These are phyloP conservation scores for Zygotorulaspora mrakii DNA, from an alignment of 1,139 yeast species.

Conservation along the genomic window DNA sequence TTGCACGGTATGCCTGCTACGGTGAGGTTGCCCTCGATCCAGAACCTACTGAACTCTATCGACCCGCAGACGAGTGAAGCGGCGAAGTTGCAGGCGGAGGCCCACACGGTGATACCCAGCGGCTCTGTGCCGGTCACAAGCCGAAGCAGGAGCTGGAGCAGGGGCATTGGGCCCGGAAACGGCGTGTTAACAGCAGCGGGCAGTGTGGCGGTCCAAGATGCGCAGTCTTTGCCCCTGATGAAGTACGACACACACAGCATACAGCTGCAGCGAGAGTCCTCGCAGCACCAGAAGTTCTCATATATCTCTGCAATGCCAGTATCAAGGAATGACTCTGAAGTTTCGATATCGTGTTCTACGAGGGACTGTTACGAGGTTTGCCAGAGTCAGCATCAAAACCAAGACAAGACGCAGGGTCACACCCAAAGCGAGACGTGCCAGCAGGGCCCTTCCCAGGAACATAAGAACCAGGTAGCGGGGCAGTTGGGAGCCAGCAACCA, in stretches of 20 bases:
- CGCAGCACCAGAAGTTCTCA: not conserved
- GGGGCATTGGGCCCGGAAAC: not conserved
- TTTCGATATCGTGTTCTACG: conserved; percentile 1
- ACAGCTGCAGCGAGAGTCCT: not conserved
- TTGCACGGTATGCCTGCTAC: conserved; percentile 10
- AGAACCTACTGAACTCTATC: conserved; percentile 21
- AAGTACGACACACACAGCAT: conserved; percentile 1
- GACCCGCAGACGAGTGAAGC: conserved; percentile 8
- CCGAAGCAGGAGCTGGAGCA: conserved; percentile 4
- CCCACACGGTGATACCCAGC: not conserved
- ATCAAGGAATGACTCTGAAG: conserved; percentile 1
- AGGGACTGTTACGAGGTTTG: no score
- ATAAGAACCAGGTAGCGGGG: not conserved
- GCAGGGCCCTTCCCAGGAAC: not conserved
- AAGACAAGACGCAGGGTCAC: no score
- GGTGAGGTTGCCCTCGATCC: conserved; percentile 25
- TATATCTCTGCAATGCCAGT: not conserved
- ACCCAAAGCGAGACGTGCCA: no score
- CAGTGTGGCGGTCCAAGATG: not conserved
- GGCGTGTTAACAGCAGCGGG: not conserved
- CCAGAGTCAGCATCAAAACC: no score
- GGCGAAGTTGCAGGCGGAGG: no score
- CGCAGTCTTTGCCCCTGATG: not conserved
- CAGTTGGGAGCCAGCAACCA: conserved; percentile 1
- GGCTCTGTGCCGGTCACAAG: not conserved